Evolutionary conservation across 1,284 basidiomycete genomes (phyloP).

Genomic region (Malassezia yamatoensis): DNA sequence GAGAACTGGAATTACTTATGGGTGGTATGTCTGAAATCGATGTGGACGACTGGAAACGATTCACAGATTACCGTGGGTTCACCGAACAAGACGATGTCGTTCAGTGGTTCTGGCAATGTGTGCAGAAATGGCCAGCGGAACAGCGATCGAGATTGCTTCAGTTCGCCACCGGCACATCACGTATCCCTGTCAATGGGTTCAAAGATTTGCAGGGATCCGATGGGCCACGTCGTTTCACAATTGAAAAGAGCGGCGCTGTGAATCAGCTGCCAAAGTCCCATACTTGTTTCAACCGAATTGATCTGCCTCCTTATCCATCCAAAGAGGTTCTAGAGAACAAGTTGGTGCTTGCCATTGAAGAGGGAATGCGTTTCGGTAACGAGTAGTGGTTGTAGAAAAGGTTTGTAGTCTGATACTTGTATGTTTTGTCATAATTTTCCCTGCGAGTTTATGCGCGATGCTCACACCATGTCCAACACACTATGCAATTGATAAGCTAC

Average conservation of each 20-base stretch:
- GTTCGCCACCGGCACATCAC: slow-evolving; percentile 92
- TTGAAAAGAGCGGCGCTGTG: slow-evolving; percentile 45
- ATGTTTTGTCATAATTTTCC: neutral
- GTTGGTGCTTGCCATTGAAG: slow-evolving; percentile 43
- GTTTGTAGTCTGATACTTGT: too few species aligned
- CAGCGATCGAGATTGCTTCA: slow-evolving; percentile 80
- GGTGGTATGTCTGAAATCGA: slow-evolving; percentile 99
- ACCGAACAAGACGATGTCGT: slow-evolving; percentile 58
- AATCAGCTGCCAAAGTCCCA: slow-evolving; percentile 45
- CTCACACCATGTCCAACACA: neutral
- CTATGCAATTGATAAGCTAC: too few species aligned
- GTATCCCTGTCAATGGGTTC: slow-evolving; percentile 97
- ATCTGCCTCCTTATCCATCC: slow-evolving; percentile 44
- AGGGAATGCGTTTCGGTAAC: slow-evolving; percentile 43
- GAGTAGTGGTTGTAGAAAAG: slow-evolving; percentile 21
- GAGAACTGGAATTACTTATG: slow-evolving; percentile 81
- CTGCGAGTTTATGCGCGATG: neutral
- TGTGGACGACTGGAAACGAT: slow-evolving; percentile 58
- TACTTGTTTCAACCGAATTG: slow-evolving; percentile 48
- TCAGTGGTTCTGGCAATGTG: slow-evolving; percentile 99
- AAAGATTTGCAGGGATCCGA: slow-evolving; percentile 97
- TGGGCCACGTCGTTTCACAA: slow-evolving; percentile 57
- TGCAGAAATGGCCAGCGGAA: slow-evolving; percentile 89
- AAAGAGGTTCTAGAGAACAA: slow-evolving; percentile 44
- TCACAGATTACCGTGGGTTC: slow-evolving; percentile 57